Evolutionary conservation across 352 stramenopile genomes (phyloP), one percentile per base, ranked within the genome.

Genomic region (Globisporangium okanoganense): DNA sequence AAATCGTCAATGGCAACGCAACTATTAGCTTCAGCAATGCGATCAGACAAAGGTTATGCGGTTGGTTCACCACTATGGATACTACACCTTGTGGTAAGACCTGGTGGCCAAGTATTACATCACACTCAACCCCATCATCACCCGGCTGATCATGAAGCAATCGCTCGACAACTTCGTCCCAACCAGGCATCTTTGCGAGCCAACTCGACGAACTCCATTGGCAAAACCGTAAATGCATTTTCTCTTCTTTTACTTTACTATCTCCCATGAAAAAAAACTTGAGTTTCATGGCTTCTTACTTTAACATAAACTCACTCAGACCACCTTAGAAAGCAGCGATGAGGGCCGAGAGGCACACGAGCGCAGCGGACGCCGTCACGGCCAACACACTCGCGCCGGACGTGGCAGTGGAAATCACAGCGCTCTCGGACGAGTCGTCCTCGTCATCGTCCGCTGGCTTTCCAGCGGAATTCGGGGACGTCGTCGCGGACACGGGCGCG

Each of bases 371-470:
- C 7, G 36, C 53, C 24, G 50, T 66, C 0, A 71, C 18, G 4
- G 56, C 49, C 2, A 52, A 27, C 16, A 53, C 22, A 0, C 41
- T 58, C 36, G 71, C 61, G 3, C 33, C 61, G 4, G 48, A 55
- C 3, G 14, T 65, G 13, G 67, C 73, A 14, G 72, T 58, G 29
- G 60, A 45, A 9, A 67, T 12, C 58, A 79, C 70, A 12, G 71
- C 72, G 38, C 67, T 88, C 59, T 89, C 79, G 5, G 68, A 70
- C 25, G 58, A 68, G 50, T 87, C 77, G 62, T 91, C 72, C 51
- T 88, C 79, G 40, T 89, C 74, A 31, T 86, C 76, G 64, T 89
- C 78, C 16, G 65, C 62, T 0, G 77, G 78, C 29, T 71, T 61
- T 1, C 45, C 45, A 5, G 29, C 10, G 20, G 56, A 14, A 14